Conservation (phyloP, 495 filamentous ascomycete species). For the Lophiostoma macrostomum region DNA sequence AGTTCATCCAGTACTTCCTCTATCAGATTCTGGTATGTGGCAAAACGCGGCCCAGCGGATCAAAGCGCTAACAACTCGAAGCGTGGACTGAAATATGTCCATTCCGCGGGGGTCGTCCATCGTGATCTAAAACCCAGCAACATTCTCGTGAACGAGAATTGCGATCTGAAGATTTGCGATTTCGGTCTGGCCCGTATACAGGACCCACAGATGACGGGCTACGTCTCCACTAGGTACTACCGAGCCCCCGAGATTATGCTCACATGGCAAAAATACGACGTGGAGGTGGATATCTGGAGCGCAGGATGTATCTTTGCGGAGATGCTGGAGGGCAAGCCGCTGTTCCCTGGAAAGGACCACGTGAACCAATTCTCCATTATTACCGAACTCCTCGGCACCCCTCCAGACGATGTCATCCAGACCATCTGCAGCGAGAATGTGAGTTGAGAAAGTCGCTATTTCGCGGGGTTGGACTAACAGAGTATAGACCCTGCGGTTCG, state of each 20-base stretch:
- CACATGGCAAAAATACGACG: constrained; percentile 99
- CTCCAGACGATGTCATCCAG: constrained; percentile 96
- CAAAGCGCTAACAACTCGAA: constrained; percentile 47
- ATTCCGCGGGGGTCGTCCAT: constrained; percentile 96
- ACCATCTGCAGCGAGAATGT: constrained; percentile 99
- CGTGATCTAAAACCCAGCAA: constrained; percentile 97
- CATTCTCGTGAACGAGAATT: constrained; percentile 99
- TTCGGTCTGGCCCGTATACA: constrained; percentile 97
- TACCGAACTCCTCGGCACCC: constrained; percentile 95
- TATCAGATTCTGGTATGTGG: constrained; percentile 90
- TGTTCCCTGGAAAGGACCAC: constrained; percentile 98
- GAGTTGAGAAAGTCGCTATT: constrained; percentile 35
- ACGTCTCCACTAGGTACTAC: constrained; percentile 98
- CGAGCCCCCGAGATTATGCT: constrained; percentile 99
- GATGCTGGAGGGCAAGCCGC: constrained; percentile 97
- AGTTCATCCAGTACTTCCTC: constrained; percentile 99
- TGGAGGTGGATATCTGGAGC: constrained; percentile 99
- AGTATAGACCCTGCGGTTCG: constrained; percentile 83
- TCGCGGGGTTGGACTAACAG: background rate
- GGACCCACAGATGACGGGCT: constrained; percentile 99
- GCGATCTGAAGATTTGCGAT: constrained; percentile 98
- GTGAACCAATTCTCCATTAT: constrained; percentile 99
- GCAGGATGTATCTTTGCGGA: constrained; percentile 98
- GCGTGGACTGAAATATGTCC: constrained; percentile 98
- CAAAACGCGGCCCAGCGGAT: background rate